These are phyloP conservation scores for Mercurialis annua DNA, from an alignment of 345 rosid species.

Conservation along the genomic window DNA sequence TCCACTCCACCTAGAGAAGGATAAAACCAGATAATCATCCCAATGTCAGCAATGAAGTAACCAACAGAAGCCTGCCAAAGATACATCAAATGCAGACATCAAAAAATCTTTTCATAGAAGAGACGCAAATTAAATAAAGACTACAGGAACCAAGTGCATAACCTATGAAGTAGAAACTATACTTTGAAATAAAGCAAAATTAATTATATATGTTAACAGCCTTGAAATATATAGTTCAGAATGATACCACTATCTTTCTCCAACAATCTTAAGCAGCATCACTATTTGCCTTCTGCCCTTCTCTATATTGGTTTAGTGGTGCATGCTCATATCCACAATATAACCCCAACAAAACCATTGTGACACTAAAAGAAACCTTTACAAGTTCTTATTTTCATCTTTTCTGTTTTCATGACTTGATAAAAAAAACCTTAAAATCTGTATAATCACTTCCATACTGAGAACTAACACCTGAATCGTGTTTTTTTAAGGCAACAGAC, in stretches of 20 bases:
- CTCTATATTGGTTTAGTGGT: no score
- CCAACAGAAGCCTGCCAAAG: conserved; percentile 76
- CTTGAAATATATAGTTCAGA: not conserved
- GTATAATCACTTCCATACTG: no score
- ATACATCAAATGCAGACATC: not conserved
- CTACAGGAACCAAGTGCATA: not conserved
- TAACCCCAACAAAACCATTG: no score
- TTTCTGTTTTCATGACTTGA: no score
- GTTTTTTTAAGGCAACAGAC: not conserved
- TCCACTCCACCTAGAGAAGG: conserved; percentile 88
- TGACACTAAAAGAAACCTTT: no score
- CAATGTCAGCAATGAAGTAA: conserved; percentile 76
- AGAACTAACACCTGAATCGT: not conserved
- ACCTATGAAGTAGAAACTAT: not conserved
- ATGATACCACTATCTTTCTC: not conserved
- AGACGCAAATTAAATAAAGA: not conserved
- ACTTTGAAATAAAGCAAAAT: not conserved
- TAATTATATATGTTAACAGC: not conserved
- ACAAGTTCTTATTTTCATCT: no score
- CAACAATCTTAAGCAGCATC: not conserved
- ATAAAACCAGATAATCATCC: conserved; percentile 74
- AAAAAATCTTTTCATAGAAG: not conserved
- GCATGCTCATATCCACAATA: no score
- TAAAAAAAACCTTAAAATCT: no score
- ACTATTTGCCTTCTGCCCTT: no score